Evolutionary conservation across 1,284 basidiomycete genomes (phyloP).

Genomic region (Coniophora puteana): DNA sequence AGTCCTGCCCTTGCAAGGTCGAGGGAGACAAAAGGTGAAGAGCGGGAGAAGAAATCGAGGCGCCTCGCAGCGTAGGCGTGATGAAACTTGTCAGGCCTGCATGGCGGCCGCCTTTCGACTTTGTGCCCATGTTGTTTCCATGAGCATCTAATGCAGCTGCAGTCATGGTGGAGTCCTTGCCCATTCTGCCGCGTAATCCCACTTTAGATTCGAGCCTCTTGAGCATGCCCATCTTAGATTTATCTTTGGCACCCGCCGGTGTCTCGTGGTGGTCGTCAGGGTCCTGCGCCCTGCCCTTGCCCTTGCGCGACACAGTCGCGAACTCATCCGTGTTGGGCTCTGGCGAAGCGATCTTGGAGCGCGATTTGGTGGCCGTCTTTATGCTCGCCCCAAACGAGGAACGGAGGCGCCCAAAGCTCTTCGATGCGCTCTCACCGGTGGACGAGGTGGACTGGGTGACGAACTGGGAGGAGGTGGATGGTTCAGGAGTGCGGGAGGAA

Average conservation of each 20-base stretch:
- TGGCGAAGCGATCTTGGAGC: constrained; percentile 33
- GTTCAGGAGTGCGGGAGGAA: constrained; percentile 40
- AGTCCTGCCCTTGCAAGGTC: too few relatives aligned
- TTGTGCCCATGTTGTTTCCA: constrained; percentile 27
- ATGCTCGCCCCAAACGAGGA: constrained; percentile 65
- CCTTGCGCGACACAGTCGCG: constrained; percentile 40
- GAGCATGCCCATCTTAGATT: constrained; percentile 34
- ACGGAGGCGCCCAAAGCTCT: constrained; percentile 59
- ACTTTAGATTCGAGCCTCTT: constrained; percentile 45
- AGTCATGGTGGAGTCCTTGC: constrained; percentile 40
- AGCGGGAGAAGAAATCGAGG: constrained; percentile 69
- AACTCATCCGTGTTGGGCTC: constrained; percentile 31
- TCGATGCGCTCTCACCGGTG: constrained; percentile 39
- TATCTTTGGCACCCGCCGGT: constrained; percentile 26
- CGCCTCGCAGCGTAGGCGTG: constrained; percentile 61
- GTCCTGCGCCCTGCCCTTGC: constrained; percentile 39
- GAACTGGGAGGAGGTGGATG: constrained; percentile 25
- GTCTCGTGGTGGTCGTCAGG: constrained; percentile 27
- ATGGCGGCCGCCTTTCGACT: constrained; percentile 36
- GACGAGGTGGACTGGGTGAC: constrained; percentile 18
- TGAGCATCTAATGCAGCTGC: constrained; percentile 15
- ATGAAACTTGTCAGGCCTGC: constrained; percentile 55
- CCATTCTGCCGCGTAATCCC: constrained; percentile 46
- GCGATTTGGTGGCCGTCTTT: constrained; percentile 57
- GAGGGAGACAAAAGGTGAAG: constrained; percentile 57